Evolutionary conservation across 306 rosid genomes (phyloP), one percentile per base, ranked within the genome.

Genomic region (Sindora glabra): DNA sequence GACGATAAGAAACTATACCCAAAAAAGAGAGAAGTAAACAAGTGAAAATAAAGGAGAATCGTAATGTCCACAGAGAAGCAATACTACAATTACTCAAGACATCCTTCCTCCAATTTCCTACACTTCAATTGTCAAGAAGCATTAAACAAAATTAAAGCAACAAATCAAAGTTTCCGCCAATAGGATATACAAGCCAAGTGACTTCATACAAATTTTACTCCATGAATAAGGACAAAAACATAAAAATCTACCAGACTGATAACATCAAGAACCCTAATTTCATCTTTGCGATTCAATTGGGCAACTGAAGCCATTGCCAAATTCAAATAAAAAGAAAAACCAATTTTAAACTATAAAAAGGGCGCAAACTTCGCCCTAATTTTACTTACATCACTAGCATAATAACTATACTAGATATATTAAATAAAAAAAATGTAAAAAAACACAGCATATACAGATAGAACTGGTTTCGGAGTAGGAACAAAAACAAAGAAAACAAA

Each of bases 1-100:
- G 33, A 68, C 14, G 4, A 69, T 62, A 61, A 67, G 70, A 42
- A 56, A 67, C n/a, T n/a, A 60, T 48, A 10, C 26, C 39, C 8
- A 22, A 26, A 40, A 40, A 5, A n/a, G 18, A n/a, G 23, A 18
- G 13, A 42, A 23, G 23, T 10, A 56, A 48, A 14, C 22, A 40
- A 4, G 1, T 11, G 15, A 24, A 0, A 49, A 27, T 48, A 68
- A 52, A 25, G n/a, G n/a, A n/a, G n/a, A n/a, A 64, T 27, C 40
- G 27, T 8, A 38, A 17, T 24, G 1, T 26, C 42, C 72, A 61
- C 17, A 36, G 38, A n/a, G 29, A 18, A 41, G 39, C 42, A 72
- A 62, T 27, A n/a, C n/a, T n/a, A 12, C 8, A 18, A 57, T 32
- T 33, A 71, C 50, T 47, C 57, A 55, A 44, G 48, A 26, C 8